Evolutionary conservation across 208 protist genomes (phyloP).

Genomic region (Trypanosoma rangeli): DNA sequence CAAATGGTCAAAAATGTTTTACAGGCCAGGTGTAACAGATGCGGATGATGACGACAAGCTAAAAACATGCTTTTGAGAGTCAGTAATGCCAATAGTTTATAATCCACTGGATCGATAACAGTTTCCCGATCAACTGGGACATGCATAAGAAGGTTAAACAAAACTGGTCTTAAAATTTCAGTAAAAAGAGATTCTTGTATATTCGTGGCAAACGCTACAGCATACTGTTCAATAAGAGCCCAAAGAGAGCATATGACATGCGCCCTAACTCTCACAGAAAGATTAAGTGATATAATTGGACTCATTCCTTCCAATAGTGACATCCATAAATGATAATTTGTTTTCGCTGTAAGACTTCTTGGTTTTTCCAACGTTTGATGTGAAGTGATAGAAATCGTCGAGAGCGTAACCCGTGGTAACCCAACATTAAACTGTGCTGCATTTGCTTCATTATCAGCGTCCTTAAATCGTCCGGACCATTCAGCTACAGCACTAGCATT

Average conservation of each 20-base stretch:
- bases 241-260: slow-evolving; percentile 70
- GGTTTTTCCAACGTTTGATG: slow-evolving; percentile 54
- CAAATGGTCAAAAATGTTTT: slow-evolving; percentile 41
- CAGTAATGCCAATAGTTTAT: slow-evolving; percentile 71
- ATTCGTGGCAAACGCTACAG: slow-evolving; percentile 45
- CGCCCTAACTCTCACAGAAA: slow-evolving; percentile 62
- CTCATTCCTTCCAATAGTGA: slow-evolving; percentile 79
- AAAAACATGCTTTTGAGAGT: slow-evolving; percentile 64
- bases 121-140: slow-evolving; percentile 11
- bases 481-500: slow-evolving; percentile 37
- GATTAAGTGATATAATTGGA: slow-evolving; percentile 70
- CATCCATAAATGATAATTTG: slow-evolving; percentile 79
- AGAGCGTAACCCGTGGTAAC: slow-evolving; percentile 50
- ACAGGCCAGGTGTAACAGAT: slow-evolving; percentile 54
- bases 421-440: slow-evolving; percentile 30
- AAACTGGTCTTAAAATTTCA: slow-evolving; percentile 63
- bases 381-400: slow-evolving; percentile 45
- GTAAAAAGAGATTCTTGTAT: slow-evolving; percentile 67
- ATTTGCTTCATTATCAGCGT: slow-evolving; percentile 44
- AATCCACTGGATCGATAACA: slow-evolving; percentile 54
- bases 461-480: slow-evolving; percentile 60
- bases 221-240: slow-evolving; percentile 58
- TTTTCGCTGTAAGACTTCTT: slow-evolving; percentile 45
- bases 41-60: slow-evolving; percentile 39
- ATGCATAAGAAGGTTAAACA: slow-evolving; percentile 55